Evolutionary conservation across 2,329 filamentous ascomycete genomes (phyloP).

Genomic region (Trichoderma koningiopsis): DNA sequence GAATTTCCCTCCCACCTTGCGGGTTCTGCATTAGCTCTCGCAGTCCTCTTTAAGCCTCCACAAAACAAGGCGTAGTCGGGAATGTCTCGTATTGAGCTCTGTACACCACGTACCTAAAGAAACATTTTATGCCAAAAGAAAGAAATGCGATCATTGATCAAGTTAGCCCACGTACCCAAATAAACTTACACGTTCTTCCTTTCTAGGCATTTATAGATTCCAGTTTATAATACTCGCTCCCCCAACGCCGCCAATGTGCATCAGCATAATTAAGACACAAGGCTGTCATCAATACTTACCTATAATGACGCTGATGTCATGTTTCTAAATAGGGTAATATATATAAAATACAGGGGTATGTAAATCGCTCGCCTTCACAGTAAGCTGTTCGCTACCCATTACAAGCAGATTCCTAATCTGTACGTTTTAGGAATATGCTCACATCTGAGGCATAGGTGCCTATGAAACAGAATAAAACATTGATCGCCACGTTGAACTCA

Average conservation of each 20-base stretch:
- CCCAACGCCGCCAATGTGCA: not conserved
- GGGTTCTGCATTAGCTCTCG: not conserved
- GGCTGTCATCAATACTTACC: not conserved
- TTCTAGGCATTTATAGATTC: not conserved
- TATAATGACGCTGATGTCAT: not conserved
- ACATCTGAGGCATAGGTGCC: too few relatives aligned
- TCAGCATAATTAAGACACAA: not conserved
- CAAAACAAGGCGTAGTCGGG: not conserved
- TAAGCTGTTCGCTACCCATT: not conserved
- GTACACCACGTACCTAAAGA: not conserved
- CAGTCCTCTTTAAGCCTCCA: not conserved
- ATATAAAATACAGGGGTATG: not conserved
- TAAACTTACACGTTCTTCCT: not conserved
- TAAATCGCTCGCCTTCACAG: not conserved
- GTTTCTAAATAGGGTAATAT: not conserved
- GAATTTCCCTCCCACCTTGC: not conserved
- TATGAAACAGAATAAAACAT: not conserved
- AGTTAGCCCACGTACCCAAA: not conserved
- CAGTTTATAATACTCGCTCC: not conserved
- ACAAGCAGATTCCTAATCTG: not conserved
- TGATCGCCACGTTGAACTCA: not conserved
- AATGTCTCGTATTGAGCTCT: not conserved
- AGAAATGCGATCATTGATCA: not conserved
- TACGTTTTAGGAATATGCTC: not conserved
- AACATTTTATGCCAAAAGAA: not conserved